Base-by-base conservation (phyloP, 805 yeast species). In the Saturnispora serradocipensis region DNA sequence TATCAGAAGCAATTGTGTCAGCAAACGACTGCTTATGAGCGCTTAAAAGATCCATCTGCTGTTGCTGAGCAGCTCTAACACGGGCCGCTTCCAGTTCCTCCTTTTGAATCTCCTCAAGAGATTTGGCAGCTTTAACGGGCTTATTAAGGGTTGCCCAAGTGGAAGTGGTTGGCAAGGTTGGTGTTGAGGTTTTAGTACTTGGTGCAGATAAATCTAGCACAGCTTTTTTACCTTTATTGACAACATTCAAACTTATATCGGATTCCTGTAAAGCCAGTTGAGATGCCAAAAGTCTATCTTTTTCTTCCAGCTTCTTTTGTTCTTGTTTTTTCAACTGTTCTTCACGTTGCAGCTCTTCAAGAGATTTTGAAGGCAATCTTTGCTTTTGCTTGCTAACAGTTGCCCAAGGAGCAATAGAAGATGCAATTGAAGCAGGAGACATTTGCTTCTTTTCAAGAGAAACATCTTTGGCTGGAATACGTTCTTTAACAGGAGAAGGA, bases 301-400 rank as follows among this genome's bases (percentile, higher is more conserved):
- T 53, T 43, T 62, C 65, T 44, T 57, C 61, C 43, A 55, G 43
- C 36, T 55, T 58, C 48, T 55, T 55, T 36, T 51, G 34, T 18
- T 60, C 57, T 35, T 53, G 50, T 25, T 52, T 56, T 39, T 54
- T 59, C 11, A 55, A 56, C 10, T 63, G 57, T 63, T 81, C 84
- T 65, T 81, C 86, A 53, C 68, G 72, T 61, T 80, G 86, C 53
- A 82, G 81, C 53, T 82, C 84, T 18, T 79, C 81, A 54, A 82
- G 69, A 1, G 86, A 72, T 62, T 78, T 79, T 43, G 68, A 65
- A 32, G 78, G 75, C 13, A 40, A 40, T 13, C 61, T 63, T 22
- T 58, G 56, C 3, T 44, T 40, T 10, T 62, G 49, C 39, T 54
- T 57, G 20, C 66, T 49, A 24, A 50, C 52, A 7, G 63, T 48